Percentiles rank a stretch among this genome's conserved stretches.
Evolutionary conservation across 345 rosid genomes (phyloP).

Genomic region (Eucalyptus polybractea): DNA sequence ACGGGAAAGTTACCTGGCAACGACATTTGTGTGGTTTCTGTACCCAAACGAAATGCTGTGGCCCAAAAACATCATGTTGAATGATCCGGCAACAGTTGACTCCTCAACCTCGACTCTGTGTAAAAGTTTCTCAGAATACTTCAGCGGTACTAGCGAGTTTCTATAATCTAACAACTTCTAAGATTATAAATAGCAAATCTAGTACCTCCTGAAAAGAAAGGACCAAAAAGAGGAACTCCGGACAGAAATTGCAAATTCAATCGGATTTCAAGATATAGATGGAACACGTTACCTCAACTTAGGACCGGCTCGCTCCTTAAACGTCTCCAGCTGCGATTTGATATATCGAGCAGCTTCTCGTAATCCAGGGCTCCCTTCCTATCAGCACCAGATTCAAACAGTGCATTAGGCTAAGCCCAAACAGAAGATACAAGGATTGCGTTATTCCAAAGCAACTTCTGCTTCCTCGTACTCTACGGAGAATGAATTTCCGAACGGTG

Average conservation of each 20-base stretch:
- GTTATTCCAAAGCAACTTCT: background rate
- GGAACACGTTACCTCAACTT: constrained; percentile 33
- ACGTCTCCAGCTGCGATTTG: constrained; percentile 46
- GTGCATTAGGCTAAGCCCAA: background rate
- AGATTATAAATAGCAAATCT: background rate
- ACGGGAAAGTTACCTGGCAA: constrained; percentile 47
- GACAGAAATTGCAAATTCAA: background rate
- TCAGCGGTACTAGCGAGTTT: background rate
- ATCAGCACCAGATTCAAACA: background rate
- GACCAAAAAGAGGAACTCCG: background rate
- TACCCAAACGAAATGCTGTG: constrained; percentile 75
- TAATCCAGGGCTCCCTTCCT: constrained; percentile 92
- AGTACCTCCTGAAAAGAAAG: background rate
- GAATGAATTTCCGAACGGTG: background rate
- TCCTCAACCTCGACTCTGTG: constrained; percentile 83
- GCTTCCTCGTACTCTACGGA: background rate
- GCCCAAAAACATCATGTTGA: constrained; percentile 86
- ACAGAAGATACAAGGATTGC: background rate
- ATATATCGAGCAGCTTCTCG: constrained; percentile 78
- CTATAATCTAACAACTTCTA: background rate
- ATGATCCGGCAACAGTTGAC: constrained; percentile 65
- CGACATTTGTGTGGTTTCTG: constrained; percentile 81
- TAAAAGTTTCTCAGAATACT: background rate
- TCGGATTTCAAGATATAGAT: background rate
- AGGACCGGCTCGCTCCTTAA: constrained; percentile 74